phyloP scores from a whole-genome alignment of 371 early-diverging fungal species.

The Apophysomyces variabilis region DNA sequence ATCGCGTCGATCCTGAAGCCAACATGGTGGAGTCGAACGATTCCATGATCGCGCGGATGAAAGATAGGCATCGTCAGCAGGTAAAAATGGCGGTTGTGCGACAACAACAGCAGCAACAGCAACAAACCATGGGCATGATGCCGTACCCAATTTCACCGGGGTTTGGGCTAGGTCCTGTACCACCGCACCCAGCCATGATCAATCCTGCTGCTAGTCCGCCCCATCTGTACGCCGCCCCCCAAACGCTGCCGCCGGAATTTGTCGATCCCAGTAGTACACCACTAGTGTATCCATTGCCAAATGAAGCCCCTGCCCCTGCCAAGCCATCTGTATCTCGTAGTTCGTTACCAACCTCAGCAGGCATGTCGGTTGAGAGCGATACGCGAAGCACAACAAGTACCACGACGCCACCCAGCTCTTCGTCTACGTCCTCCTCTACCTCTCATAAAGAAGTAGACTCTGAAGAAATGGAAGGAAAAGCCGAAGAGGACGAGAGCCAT shows the following conservation, averaged over 20 bases:
- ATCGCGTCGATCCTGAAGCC: constrained; percentile 40
- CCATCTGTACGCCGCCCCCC: constrained; percentile 17
- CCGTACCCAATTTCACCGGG: constrained; percentile 14
- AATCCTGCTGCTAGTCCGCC: constrained; percentile 18
- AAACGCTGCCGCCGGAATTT: background rate
- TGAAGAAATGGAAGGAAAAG: background rate
- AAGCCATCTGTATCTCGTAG: constrained; percentile 3
- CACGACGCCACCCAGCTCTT: background rate
- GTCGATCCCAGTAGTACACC: background rate
- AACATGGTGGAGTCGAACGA: constrained; percentile 35
- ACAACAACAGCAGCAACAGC: constrained; percentile 31
- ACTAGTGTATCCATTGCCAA: background rate
- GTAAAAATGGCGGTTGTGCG: constrained; percentile 44
- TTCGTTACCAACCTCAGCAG: constrained; percentile 9
- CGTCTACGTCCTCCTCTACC: background rate
- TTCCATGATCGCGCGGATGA: constrained; percentile 47
- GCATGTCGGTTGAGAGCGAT: constrained; percentile 1
- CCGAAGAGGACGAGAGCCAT: background rate
- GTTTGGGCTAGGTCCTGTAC: constrained; percentile 16
- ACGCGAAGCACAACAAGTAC: constrained; percentile 5
- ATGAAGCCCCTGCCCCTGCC: constrained; percentile 14
- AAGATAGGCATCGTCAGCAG: constrained; percentile 47
- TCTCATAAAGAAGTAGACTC: background rate
- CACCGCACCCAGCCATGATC: constrained; percentile 33
- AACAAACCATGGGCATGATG: constrained; percentile 17